Base-by-base conservation (phyloP, 2,329 filamentous ascomycete genomes). In the Sporothrix pseudoabietina region DNA sequence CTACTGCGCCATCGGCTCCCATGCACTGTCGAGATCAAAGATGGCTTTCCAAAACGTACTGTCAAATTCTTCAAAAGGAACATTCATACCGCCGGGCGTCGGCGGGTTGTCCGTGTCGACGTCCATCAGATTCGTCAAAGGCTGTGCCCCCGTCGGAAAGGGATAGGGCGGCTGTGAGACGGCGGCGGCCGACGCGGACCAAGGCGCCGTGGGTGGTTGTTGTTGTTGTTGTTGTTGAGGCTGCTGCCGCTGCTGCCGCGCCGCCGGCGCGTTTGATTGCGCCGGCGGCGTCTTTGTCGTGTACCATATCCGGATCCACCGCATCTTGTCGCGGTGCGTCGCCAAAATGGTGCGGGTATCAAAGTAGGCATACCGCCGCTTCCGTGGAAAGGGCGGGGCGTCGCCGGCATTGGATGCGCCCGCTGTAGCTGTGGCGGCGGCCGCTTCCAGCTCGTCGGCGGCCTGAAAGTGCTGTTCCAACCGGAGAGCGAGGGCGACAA, bases 241-340 rank as follows among this genome's bases (percentile, higher is more conserved):
- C 9, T 54, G 70, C 19, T n/a, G 47, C 71, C 12, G 19, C 47
- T 55, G 44, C 47, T n/a, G 59, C 52, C 57, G 39, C 22, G 12
- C n/a, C 54, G 26, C 26, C 26, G 26, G 26, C 26, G 26, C 26
- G 26, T 26, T 26, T 26, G 26, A 26, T 26, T 52, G 71, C 55
- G 55, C 63, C 16, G 49, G 26, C 10, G 73, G 63, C 22, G 75
- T 54, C 59, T 74, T 76, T 35, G 73, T 65, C 7, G 71, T 14
- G 59, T 80, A 84, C 83, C 83, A 84, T n/a, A 81, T 79, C 22
- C 80, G 76, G 19, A 84, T 81, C 82, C 82, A 84, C 1, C 80
- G 77, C 6, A 82, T 71, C 73, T 82, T 83, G 69, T 80, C 80
- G 54, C 78, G 78, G 44, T 80, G 80, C 59, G 80, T 79, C 1